These are phyloP conservation scores for Penicillium paradoxum DNA, from an alignment of 495 filamentous ascomycete genomes.

Conservation along the genomic window DNA sequence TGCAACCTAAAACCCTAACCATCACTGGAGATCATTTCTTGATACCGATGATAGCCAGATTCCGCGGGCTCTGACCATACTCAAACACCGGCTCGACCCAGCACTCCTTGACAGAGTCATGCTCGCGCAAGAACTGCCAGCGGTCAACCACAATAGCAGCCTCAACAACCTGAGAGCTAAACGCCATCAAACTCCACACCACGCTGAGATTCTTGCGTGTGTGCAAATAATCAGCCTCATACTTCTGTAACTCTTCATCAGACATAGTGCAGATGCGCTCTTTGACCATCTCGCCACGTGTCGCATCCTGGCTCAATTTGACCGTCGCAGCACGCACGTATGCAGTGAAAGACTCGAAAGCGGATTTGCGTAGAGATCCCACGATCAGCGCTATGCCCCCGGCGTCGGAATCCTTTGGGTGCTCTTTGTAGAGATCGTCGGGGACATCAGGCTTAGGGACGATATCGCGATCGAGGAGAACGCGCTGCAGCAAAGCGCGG, in stretches of 20 bases:
- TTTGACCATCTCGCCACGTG: slow-evolving; percentile 51
- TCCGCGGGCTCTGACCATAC: slow-evolving; percentile 80
- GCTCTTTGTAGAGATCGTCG: slow-evolving; percentile 30
- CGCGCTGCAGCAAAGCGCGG: slow-evolving; percentile 80
- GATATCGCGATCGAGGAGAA: slow-evolving; percentile 78
- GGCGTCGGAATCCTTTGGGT: slow-evolving; percentile 28
- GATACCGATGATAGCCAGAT: slow-evolving; percentile 83
- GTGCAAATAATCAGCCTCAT: slow-evolving; percentile 57
- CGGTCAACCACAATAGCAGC: slow-evolving; percentile 86
- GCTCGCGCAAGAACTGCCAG: slow-evolving; percentile 83
- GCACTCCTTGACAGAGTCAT: slow-evolving; percentile 56
- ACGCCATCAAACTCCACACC: slow-evolving; percentile 92
- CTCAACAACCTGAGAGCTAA: slow-evolving; percentile 83
- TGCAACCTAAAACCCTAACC: not conserved
- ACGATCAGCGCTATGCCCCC: slow-evolving; percentile 69
- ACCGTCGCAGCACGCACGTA: slow-evolving; percentile 76
- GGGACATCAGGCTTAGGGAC: slow-evolving; percentile 51
- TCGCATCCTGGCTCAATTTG: slow-evolving; percentile 60
- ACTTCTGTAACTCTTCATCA: slow-evolving; percentile 66
- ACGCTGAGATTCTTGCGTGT: slow-evolving; percentile 78
- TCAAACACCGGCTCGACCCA: slow-evolving; percentile 96
- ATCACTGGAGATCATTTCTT: slow-evolving; percentile 50
- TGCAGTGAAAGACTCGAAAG: slow-evolving; percentile 67
- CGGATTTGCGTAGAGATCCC: slow-evolving; percentile 74
- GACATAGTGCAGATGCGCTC: slow-evolving; percentile 58